phyloP scores from a whole-genome alignment of 2,329 filamentous ascomycete genomes.

The Pleomassaria siparia region DNA sequence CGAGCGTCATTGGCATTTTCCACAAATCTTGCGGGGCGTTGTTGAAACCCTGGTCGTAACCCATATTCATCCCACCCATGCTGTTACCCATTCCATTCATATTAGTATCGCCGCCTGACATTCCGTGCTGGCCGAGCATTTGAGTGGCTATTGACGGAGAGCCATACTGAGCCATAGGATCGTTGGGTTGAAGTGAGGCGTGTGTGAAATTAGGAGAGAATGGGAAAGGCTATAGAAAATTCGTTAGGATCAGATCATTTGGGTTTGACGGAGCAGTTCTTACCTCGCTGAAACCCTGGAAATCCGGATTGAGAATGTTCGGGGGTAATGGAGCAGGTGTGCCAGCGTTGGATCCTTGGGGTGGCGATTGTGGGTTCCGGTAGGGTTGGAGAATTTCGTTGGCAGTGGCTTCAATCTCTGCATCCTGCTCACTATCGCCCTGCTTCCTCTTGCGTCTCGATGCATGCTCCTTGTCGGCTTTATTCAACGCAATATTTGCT shows the following conservation, averaged over 20 bases:
- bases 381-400: slow-evolving; percentile 38
- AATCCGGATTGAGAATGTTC: slow-evolving; percentile 33
- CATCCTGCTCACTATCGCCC: slow-evolving; percentile 53
- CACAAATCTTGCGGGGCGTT: slow-evolving; percentile 85
- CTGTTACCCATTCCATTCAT: slow-evolving; percentile 29
- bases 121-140: slow-evolving; percentile 32
- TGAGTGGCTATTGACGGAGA: slow-evolving; percentile 35
- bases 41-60: slow-evolving; percentile 76
- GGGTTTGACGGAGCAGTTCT: slow-evolving; percentile 4
- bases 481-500: slow-evolving; percentile 85
- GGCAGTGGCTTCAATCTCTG: slow-evolving; percentile 40
- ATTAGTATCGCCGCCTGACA: slow-evolving; percentile 17
- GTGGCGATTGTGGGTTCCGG: slow-evolving; percentile 29
- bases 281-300: slow-evolving; percentile 43
- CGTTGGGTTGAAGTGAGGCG: slow-evolving; percentile 36
- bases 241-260: not conserved
- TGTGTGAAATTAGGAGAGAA: slow-evolving; percentile 45
- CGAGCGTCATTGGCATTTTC: slow-evolving; percentile 92
- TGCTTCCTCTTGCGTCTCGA: slow-evolving; percentile 83
- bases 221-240: slow-evolving; percentile 35
- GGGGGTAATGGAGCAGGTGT: slow-evolving; percentile 11
- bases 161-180: slow-evolving; percentile 29
- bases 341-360: slow-evolving; percentile 14
- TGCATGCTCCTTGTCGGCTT: slow-evolving; percentile 80
- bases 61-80: slow-evolving; percentile 24